phyloP scores from a whole-genome alignment of 345 rosid species.

The Rhizophora mangle region DNA sequence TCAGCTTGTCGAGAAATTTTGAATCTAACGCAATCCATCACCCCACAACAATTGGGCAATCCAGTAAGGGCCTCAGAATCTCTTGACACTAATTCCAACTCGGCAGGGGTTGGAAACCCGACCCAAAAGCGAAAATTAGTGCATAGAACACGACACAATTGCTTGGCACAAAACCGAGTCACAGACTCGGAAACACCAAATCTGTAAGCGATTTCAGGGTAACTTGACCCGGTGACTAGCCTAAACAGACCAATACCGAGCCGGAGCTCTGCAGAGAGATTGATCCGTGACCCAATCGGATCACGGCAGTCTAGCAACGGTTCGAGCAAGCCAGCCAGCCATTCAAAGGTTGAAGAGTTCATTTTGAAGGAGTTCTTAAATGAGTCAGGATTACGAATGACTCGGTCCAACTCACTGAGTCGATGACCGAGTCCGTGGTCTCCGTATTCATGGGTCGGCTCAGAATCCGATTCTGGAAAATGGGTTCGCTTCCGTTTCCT shows the following conservation, averaged over 20 bases:
- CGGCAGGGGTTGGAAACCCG: slow-evolving; percentile 46
- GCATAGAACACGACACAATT: slow-evolving; percentile 63
- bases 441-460: slow-evolving; percentile 18
- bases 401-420: slow-evolving; percentile 13
- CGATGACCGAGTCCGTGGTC: slow-evolving; percentile 7
- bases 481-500: slow-evolving; percentile 53
- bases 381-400: slow-evolving; percentile 37
- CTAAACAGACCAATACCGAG: slow-evolving; percentile 59
- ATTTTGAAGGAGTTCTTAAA: slow-evolving; percentile 46
- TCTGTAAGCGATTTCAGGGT: slow-evolving; percentile 41
- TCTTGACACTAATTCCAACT: slow-evolving; percentile 41
- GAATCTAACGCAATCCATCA: slow-evolving; percentile 50
- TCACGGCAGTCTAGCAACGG: slow-evolving; percentile 71
- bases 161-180: slow-evolving; percentile 60
- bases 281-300: slow-evolving; percentile 48
- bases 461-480: slow-evolving; percentile 33
- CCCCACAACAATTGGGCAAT: slow-evolving; percentile 66
- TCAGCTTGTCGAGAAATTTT: slow-evolving; percentile 22
- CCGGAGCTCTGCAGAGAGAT: slow-evolving; percentile 58
- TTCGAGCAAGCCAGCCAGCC: slow-evolving; percentile 68
- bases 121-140: slow-evolving; percentile 75
- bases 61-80: slow-evolving; percentile 45
- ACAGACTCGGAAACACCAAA: slow-evolving; percentile 58
- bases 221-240: slow-evolving; percentile 50
- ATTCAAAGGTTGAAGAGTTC: slow-evolving; percentile 55